Conservation (phyloP, 2,329 filamentous ascomycete genomes). For the Ophiostoma tasmaniense region DNA sequence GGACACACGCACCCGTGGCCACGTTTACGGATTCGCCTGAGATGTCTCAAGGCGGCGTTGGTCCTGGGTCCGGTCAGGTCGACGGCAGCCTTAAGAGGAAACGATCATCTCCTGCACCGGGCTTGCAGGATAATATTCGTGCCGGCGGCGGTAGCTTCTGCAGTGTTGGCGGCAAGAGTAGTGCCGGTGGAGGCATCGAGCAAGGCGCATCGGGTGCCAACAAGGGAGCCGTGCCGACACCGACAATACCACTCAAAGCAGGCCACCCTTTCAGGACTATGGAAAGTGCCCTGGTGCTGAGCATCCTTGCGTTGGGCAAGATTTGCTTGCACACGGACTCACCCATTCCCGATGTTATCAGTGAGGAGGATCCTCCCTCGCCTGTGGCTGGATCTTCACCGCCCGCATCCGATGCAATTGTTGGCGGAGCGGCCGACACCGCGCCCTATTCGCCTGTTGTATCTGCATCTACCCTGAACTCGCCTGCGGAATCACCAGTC, state of each 20-base stretch:
- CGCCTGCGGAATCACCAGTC: conserved; percentile 37
- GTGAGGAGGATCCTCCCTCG: conserved; percentile 28
- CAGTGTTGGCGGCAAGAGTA: conserved; percentile 14
- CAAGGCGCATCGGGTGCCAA: background rate
- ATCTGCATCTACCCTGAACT: conserved; percentile 34
- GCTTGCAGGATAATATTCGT: conserved; percentile 16
- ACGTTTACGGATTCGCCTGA: conserved; percentile 25
- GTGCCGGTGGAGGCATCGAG: conserved; percentile 10
- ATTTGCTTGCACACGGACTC: conserved; percentile 53
- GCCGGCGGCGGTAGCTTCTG: background rate
- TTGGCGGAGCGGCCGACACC: conserved; percentile 23
- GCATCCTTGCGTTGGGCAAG: conserved; percentile 78
- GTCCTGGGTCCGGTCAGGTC: background rate
- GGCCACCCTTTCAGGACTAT: conserved; percentile 57
- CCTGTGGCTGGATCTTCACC: conserved; percentile 21
- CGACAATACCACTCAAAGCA: conserved; percentile 29
- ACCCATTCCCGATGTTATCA: conserved; percentile 51
- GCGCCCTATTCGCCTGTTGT: conserved; percentile 37
- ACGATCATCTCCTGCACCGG: conserved; percentile 36
- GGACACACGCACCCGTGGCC: conserved; percentile 20
- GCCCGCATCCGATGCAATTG: background rate
- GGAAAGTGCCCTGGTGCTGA: conserved; percentile 70
- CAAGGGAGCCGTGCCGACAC: background rate
- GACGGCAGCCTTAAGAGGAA: conserved; percentile 44
- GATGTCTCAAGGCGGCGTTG: background rate